phyloP scores from a whole-genome alignment of 495 filamentous ascomycete species.

The Penicillium subrubescens region DNA sequence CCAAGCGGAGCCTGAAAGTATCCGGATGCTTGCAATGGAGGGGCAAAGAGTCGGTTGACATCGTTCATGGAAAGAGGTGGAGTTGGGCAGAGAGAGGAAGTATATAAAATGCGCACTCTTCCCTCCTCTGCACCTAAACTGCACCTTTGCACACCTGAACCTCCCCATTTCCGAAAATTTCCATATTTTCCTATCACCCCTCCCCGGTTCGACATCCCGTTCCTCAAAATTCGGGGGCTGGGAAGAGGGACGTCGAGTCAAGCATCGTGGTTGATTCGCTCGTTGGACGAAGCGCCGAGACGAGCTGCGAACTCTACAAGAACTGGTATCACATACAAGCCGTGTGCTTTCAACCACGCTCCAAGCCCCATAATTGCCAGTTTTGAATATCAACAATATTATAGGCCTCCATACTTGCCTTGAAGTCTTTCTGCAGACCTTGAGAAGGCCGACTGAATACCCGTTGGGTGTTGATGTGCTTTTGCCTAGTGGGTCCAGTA shows the following conservation, averaged over 20 bases:
- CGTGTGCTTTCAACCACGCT: slow-evolving; percentile 2
- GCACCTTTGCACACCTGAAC: slow-evolving; percentile 5
- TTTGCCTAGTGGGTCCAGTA: not conserved
- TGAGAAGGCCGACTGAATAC: not conserved
- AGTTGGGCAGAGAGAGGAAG: slow-evolving; percentile 16
- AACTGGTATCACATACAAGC: slow-evolving; percentile 23
- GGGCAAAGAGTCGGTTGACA: slow-evolving; percentile 3
- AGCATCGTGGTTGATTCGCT: slow-evolving; percentile 24
- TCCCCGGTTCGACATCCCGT: slow-evolving; percentile 7
- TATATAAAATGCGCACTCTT: slow-evolving; percentile 24
- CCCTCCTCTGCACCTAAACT: slow-evolving; percentile 15
- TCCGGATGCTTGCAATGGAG: slow-evolving; percentile 12
- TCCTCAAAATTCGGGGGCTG: slow-evolving; percentile 41
- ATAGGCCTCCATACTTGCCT: slow-evolving; percentile 3
- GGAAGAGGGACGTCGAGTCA: slow-evolving; percentile 27
- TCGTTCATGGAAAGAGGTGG: slow-evolving; percentile 3
- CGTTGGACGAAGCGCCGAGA: slow-evolving; percentile 7
- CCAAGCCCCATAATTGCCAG: not conserved
- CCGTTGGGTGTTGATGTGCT: not conserved
- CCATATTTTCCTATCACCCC: slow-evolving; percentile 4
- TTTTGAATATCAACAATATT: slow-evolving; percentile 5
- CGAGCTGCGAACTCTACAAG: slow-evolving; percentile 23
- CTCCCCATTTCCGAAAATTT: slow-evolving; percentile 9
- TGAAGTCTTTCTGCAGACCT: not conserved
- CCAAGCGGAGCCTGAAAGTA: slow-evolving; percentile 15